Evolutionary conservation across 306 rosid species (phyloP).

Genomic region (Senna tora): DNA sequence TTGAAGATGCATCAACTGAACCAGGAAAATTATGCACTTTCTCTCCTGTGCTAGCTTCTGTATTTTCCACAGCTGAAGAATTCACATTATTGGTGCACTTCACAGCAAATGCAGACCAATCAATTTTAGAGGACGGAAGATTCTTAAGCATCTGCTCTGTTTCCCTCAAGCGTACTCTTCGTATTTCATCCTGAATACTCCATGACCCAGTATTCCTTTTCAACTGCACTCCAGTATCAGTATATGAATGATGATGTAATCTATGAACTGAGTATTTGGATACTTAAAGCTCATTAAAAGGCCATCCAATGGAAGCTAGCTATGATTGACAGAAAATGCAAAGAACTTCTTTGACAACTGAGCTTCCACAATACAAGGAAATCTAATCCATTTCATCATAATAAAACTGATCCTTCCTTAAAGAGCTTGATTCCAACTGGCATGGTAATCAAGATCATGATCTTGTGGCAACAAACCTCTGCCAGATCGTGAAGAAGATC

Average conservation of each 20-base stretch:
- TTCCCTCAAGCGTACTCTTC: conserved; percentile 85
- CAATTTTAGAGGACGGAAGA: conserved; percentile 72
- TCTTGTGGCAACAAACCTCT: too few species aligned
- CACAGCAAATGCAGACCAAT: conserved; percentile 57
- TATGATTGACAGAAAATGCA: conserved; percentile 26
- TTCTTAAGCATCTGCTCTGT: conserved; percentile 86
- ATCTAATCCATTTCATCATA: not conserved
- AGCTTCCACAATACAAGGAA: conserved; percentile 30
- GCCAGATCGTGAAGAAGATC: too few species aligned
- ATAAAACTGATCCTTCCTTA: not conserved
- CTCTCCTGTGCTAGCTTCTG: conserved; percentile 44
- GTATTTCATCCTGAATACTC: conserved; percentile 94
- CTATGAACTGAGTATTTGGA: too few species aligned
- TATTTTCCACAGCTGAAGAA: conserved; percentile 47
- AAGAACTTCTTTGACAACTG: conserved; percentile 12
- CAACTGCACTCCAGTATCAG: conserved; percentile 57
- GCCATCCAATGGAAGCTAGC: conserved; percentile 14
- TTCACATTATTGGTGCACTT: conserved; percentile 48
- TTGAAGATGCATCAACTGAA: conserved; percentile 45
- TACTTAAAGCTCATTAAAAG: too few species aligned
- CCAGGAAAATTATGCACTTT: conserved; percentile 41
- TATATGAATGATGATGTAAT: conserved; percentile 26
- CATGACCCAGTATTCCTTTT: conserved; percentile 80
- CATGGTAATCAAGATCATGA: too few species aligned
- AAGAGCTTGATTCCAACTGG: not conserved